phyloP scores from a whole-genome alignment of 805 yeast genomes.

The Candida hungchunana region DNA sequence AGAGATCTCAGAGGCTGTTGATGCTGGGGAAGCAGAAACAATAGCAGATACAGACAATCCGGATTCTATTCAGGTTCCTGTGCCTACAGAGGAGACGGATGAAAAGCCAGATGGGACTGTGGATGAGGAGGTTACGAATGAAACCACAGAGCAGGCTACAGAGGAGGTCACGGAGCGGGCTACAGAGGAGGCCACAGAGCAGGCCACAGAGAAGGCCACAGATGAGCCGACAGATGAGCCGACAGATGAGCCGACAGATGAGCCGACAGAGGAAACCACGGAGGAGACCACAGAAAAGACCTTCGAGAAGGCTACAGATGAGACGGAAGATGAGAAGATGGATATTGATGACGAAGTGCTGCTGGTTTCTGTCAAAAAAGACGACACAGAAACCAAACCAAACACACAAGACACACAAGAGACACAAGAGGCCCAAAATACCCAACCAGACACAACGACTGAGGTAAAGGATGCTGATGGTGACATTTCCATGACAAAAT shows the following conservation, averaged over 20 bases:
- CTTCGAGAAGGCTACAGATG: neutral
- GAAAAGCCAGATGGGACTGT: neutral
- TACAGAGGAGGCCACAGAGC: no score
- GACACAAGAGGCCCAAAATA: neutral
- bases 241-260: neutral
- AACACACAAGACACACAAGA: neutral
- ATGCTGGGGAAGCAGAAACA: no score
- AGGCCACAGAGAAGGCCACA: neutral
- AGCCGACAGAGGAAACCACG: neutral
- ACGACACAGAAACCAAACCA: neutral
- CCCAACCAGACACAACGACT: neutral
- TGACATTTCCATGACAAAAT: slow-evolving; percentile 1
- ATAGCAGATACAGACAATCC: neutral
- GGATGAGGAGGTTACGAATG: neutral
- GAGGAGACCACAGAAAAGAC: no score
- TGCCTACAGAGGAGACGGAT: neutral
- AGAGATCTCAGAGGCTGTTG: no score
- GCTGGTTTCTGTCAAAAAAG: neutral
- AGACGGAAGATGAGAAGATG: neutral
- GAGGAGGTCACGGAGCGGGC: neutral
- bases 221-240: neutral
- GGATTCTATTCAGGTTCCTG: no score
- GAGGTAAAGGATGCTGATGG: neutral
- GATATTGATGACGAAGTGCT: neutral
- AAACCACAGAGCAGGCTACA: neutral